Evolutionary conservation across 2,329 filamentous ascomycete genomes (phyloP).

Genomic region (Hortaea werneckii): DNA sequence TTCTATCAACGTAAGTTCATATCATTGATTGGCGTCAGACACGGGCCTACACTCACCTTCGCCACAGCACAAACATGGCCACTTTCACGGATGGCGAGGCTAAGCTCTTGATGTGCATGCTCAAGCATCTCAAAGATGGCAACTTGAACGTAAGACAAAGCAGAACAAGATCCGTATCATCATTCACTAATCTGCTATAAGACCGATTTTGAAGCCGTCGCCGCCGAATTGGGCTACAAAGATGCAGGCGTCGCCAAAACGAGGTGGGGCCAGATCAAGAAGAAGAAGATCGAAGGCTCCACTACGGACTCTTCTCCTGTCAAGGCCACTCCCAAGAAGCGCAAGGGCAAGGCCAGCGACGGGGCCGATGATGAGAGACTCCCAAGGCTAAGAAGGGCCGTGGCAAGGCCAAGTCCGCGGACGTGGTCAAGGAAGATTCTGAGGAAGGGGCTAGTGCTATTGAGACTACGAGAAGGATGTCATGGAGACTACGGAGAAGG

Average conservation of each 20-base stretch:
- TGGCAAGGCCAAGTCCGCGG: constrained; percentile 4
- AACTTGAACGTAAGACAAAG: constrained; percentile 12
- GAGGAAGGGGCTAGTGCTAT: not conserved
- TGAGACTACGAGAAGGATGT: not conserved
- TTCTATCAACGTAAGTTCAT: not conserved
- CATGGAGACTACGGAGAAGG: constrained; percentile 1
- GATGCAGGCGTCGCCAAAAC: constrained; percentile 11
- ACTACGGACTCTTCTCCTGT: not conserved
- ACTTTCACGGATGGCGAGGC: constrained; percentile 14
- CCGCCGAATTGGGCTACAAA: constrained; percentile 16
- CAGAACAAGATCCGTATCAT: not conserved
- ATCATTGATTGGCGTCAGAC: not conserved
- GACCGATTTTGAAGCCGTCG: constrained; percentile 18
- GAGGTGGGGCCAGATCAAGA: constrained; percentile 18
- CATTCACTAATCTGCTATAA: constrained; percentile 1
- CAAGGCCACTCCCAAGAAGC: constrained; percentile 12
- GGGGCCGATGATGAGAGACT: constrained; percentile 3
- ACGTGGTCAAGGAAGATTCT: constrained; percentile 2
- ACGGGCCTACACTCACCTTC: constrained; percentile 1
- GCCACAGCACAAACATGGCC: constrained; percentile 2
- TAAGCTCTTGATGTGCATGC: constrained; percentile 15
- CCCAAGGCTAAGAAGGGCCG: constrained; percentile 3
- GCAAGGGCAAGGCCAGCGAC: constrained; percentile 5
- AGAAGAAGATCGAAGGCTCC: constrained; percentile 14
- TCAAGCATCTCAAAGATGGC: constrained; percentile 15